Evolutionary conservation across 2,329 filamentous ascomycete species (phyloP).

Genomic region (Didymella glomerata): DNA sequence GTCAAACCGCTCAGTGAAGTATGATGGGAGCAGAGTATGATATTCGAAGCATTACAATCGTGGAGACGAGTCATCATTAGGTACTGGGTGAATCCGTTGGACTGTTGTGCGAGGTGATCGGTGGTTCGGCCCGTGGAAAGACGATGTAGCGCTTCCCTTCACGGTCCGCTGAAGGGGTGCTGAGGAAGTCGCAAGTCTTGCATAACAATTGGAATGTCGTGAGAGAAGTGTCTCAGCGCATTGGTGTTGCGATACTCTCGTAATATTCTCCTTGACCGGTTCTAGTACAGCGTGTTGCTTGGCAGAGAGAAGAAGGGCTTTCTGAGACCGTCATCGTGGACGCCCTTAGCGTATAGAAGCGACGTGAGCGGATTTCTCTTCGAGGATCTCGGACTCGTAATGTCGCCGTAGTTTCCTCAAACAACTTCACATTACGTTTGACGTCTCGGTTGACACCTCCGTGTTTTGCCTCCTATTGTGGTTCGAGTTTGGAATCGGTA

Average conservation of each 20-base stretch:
- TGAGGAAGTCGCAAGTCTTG: not conserved
- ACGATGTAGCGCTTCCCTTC: not conserved
- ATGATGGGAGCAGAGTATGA: not conserved
- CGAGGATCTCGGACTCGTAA: not conserved
- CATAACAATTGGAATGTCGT: conserved; percentile 1
- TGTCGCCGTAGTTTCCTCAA: not conserved
- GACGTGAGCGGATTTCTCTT: not conserved
- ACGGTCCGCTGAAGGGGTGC: not conserved
- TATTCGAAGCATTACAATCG: not conserved
- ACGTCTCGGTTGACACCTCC: not conserved
- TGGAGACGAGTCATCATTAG: not conserved
- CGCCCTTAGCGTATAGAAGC: not conserved
- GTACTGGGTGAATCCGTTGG: not conserved
- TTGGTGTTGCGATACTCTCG: not conserved
- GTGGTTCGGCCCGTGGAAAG: not conserved
- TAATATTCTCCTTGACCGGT: not conserved
- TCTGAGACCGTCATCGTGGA: not conserved
- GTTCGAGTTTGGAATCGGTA: not conserved
- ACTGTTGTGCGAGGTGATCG: not conserved
- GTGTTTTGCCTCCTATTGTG: conserved; percentile 1
- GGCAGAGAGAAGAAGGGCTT: not conserved
- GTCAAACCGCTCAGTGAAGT: not conserved
- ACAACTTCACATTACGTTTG: not conserved
- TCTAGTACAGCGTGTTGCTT: not conserved
- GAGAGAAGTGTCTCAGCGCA: not conserved